Base-by-base conservation (phyloP, 83 land plant species). In the Diphasiastrum complanatum region DNA sequence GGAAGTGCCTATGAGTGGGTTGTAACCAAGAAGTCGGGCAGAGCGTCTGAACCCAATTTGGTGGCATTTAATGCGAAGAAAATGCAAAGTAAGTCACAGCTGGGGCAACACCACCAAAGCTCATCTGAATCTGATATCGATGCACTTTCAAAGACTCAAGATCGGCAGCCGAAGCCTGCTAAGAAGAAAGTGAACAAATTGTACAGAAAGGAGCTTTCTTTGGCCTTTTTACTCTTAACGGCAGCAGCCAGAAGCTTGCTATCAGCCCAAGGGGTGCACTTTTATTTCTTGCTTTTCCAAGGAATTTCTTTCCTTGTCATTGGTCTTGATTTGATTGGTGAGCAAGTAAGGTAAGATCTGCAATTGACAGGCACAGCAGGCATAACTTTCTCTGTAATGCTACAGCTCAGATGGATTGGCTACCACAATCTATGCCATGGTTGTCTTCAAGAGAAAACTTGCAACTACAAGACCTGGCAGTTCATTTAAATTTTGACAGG, bases 1-100 rank as follows among this genome's bases (percentile, higher is more conserved):
- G 77, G 82, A 10, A 80, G 79, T 64, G 82, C 88, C 12, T 81
- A 81, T 41, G 85, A 84, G 40, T 84, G 82, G 85, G 82, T 84
- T 20, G 82, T 81, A 10, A 81, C 88, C 1, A 84, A 84, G 70
- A 81, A 84, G 50, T 77, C 73, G 0, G 85, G 85, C 5, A 76
- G 85, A 0, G 75, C 79, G 22, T 80, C 84, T 20, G 85, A 84
- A 57, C 79, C 85, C 34, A 82, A 85, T 59, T 79, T 85, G 3
- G 48, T 69, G 4, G 37, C 68, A 6, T 51, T 84, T 29, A 60
- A 65, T 2, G 69, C 65, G 50, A 74, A 60, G 55, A 69, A 71
- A 40, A 3, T 5, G 41, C 22, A 37, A 12, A 25, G 5, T 27
- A 16, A 24, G 34, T 6, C 2, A 14, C 57, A 56, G n/a, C n/a